A percentile compares a stretch with the other conserved stretches of the same genome.
These are phyloP conservation scores for Amanita muscaria DNA, from an alignment of 768 basidiomycete genomes.

Conservation along the genomic window DNA sequence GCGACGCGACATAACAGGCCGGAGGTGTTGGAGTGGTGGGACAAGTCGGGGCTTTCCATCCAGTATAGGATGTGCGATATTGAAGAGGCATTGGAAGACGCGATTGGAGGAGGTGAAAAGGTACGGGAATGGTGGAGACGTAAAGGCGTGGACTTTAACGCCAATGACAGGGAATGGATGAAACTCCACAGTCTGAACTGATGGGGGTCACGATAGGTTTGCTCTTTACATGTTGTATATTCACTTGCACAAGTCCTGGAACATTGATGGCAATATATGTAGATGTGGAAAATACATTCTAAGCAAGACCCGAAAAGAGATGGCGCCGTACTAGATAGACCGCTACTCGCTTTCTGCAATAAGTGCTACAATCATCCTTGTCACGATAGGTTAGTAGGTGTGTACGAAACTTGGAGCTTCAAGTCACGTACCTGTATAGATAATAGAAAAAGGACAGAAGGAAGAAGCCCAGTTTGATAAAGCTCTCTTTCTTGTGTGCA, in stretches of 20 bases:
- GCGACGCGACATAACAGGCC: conserved; percentile 78
- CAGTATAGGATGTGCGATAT: conserved; percentile 89
- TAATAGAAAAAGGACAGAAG: conserved; percentile 90
- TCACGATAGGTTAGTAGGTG: conserved; percentile 6
- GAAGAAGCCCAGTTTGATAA: conserved; percentile 92
- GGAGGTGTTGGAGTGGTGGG: conserved; percentile 86
- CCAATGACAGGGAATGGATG: conserved; percentile 85
- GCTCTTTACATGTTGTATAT: not conserved
- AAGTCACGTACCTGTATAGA: conserved; percentile 64
- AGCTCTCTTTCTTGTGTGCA: conserved; percentile 93
- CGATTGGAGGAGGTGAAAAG: conserved; percentile 68
- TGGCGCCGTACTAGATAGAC: not conserved
- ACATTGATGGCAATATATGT: no score
- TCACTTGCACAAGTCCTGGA: no score
- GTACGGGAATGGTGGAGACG: conserved; percentile 75
- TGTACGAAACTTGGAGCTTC: not conserved
- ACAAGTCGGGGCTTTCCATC: conserved; percentile 65
- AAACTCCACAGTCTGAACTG: conserved; percentile 70
- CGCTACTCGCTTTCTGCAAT: conserved; percentile 67
- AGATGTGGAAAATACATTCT: no score
- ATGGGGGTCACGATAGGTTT: no score
- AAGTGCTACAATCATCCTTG: conserved; percentile 80
- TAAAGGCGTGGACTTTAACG: conserved; percentile 77
- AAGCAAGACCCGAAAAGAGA: conserved; percentile 2
- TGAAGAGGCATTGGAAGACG: conserved; percentile 85